Evolutionary conservation across 2,329 filamentous ascomycete species (phyloP), one percentile per base, ranked within the genome.

Genomic region (Pseudogymnoascus sp.): DNA sequence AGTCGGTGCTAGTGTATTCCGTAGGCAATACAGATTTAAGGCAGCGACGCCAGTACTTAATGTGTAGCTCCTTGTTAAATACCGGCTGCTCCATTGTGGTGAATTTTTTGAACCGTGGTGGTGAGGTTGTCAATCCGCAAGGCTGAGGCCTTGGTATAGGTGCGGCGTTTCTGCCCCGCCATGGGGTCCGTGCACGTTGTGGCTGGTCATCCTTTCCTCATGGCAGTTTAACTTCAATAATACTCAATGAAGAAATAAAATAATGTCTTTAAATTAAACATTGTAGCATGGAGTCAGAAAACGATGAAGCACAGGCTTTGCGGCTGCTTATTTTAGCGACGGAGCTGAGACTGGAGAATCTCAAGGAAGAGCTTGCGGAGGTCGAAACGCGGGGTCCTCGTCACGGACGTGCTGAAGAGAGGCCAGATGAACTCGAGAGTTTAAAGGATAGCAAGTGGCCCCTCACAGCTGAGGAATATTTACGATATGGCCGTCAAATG

Each of bases 31-130:
- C 83, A 23, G 88, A 89, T 73, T 89, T 89, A 67, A 95, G 83
- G 74, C 93, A 97, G 73, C 93, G 88, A 68, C 92, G 85, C 88
- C 93, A 99, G 82, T 97, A 99, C 73, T 89, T 91, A 73, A 95
- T 80, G 75, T 99, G 95, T 64, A 82, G 83, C 59, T 84, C 79
- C 64, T 81, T 84, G 72, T 89, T 79, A 66, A 89, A 76, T 23
- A 73, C 69, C 2, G 75, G 70, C 53, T 72, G 68, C 62, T 60
- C 66, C 69, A 72, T 72, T 31, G 53, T 62, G n/a, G 12, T 40
- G 44, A n/a, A 59, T 62, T 56, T 56, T 56, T 56, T 34, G 34
- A 16, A 25, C 28, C n/a, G n/a, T n/a, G n/a, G 28, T 14, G n/a
- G 50, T 56, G 50, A 56, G 50, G 50, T 56, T 56, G 16, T 21